Percentiles rank a stretch among this genome's conserved stretches.
Evolutionary conservation across 2,329 filamentous ascomycete species (phyloP).

Genomic region (Pseudocercospora cruenta): DNA sequence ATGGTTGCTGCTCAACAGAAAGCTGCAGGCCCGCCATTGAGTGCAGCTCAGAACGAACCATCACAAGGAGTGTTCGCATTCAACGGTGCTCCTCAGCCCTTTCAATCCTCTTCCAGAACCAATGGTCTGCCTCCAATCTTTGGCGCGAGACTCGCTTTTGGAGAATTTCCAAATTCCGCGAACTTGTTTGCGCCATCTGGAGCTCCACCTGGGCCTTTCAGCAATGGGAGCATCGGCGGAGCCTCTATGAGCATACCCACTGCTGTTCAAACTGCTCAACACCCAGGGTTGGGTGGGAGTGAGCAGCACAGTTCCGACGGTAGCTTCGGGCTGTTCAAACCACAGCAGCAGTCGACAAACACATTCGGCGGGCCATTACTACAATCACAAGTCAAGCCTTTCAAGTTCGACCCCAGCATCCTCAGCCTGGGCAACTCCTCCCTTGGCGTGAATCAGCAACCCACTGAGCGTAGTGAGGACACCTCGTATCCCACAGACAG

Average conservation of each 20-base stretch:
- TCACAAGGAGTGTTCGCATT: background rate
- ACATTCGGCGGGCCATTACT: too few relatives aligned
- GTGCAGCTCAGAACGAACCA: background rate
- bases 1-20: background rate
- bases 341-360: too few relatives aligned
- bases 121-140: background rate
- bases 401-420: too few relatives aligned
- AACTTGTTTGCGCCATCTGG: background rate
- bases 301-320: background rate
- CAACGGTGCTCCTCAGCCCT: background rate
- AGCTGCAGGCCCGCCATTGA: background rate
- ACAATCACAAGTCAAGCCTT: too few relatives aligned
- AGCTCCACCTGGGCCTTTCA: background rate
- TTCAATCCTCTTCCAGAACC: background rate
- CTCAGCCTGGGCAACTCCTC: too few relatives aligned
- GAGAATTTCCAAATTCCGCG: background rate
- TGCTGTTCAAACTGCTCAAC: background rate
- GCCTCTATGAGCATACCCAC: too few relatives aligned
- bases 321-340: too few relatives aligned
- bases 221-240: background rate
- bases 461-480: too few relatives aligned
- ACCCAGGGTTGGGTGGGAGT: background rate
- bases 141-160: background rate
- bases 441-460: too few relatives aligned
- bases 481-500: too few relatives aligned